Evolutionary conservation across 148 eudicot species (phyloP).

Genomic region (Simmondsia chinensis): DNA sequence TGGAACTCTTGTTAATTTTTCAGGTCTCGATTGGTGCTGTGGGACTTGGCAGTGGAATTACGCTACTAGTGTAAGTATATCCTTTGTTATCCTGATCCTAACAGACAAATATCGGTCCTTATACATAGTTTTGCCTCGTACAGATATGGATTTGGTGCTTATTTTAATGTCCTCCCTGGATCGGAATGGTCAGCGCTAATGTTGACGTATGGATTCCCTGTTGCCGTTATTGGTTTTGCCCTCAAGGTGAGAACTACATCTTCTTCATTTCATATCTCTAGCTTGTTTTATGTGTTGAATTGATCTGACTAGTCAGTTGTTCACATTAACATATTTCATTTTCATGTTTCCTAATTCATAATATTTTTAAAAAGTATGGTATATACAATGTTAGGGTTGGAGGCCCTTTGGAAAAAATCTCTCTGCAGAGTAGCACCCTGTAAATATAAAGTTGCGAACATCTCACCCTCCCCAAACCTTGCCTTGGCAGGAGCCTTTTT

Average conservation of each 20-base stretch:
- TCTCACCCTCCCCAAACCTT: too few species aligned
- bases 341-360: too few species aligned
- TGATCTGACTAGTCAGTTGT: not conserved
- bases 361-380: too few species aligned
- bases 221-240: constrained; percentile 97
- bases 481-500: too few species aligned
- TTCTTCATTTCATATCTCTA: not conserved
- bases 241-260: constrained; percentile 47
- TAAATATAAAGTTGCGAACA: too few species aligned
- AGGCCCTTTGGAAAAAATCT: too few species aligned
- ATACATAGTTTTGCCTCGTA: constrained; percentile 10
- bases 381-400: too few species aligned
- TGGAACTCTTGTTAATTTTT: constrained; percentile 7
- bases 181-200: constrained; percentile 99
- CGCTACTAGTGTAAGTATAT: constrained; percentile 76
- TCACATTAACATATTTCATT: not conserved
- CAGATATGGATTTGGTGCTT: constrained; percentile 98
- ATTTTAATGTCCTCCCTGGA: constrained; percentile 91
- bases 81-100: not conserved
- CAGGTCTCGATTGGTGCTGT: constrained; percentile 90
- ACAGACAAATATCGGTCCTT: too few species aligned
- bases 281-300: too few species aligned
- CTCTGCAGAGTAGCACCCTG: too few species aligned
- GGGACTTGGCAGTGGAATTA: constrained; percentile 67
- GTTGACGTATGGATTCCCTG: constrained; percentile 97